phyloP scores from a whole-genome alignment of 148 eudicot genomes.

The Rhododendron mucronatum region DNA sequence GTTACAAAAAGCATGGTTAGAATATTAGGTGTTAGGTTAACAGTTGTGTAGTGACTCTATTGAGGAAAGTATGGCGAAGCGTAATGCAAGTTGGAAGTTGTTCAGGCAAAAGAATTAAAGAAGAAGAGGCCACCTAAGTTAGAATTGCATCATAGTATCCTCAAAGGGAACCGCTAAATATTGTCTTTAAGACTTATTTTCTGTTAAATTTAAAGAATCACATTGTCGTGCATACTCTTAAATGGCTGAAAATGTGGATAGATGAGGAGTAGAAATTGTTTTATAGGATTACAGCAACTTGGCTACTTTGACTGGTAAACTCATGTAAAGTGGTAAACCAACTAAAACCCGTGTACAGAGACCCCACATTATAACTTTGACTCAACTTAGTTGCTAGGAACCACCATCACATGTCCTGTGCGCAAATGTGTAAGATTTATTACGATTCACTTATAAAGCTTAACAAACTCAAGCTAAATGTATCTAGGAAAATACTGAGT shows the following conservation, averaged over 20 bases:
- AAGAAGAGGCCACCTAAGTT: not conserved
- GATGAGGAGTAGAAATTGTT: not conserved
- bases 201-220: not conserved
- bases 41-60: not conserved
- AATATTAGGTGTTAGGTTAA: not conserved
- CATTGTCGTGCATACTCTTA: not conserved
- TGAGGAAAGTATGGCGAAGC: not conserved
- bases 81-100: not conserved
- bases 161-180: not conserved
- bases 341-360: not conserved
- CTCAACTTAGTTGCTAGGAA: not conserved
- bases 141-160: not conserved
- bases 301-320: not conserved
- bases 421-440: not conserved
- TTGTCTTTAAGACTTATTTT: not conserved
- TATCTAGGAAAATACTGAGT: not conserved
- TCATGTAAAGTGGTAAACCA: not conserved
- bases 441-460: not conserved
- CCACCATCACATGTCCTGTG: not conserved
- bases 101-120: not conserved
- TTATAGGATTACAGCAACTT: not conserved
- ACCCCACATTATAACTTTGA: not conserved
- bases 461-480: not conserved
- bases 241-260: not conserved
- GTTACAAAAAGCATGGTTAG: not conserved